Base-by-base conservation (phyloP, 257 asterid genomes). In the Nyctanthes arbortristis region DNA sequence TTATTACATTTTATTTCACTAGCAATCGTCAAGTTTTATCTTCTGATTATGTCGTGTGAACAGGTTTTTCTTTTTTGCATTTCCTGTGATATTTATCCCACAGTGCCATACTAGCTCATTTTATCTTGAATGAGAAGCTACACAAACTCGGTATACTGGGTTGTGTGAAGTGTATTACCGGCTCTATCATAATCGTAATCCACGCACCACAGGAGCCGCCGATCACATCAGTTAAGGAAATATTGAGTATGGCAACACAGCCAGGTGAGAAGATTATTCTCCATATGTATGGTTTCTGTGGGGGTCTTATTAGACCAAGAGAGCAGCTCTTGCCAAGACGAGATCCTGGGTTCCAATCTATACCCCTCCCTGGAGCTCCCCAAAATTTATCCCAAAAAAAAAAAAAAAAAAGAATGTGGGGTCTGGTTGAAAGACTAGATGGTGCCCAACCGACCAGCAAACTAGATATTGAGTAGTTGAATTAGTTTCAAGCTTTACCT, bases 131-230 rank as follows among this genome's bases (percentile, higher is more conserved):
- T 61, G 96, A 92, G 84, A 87, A 75, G 93, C 79, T 92, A 31
- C 94, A 88, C 75, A 79, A 55, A 4, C 82, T 89, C 40, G 98
- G 96, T 66, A 75, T 89, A 75, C 71, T 92, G 85, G 98, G 98
- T 11, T 92, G 94, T 73, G 83, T 89, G 27, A 79, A 88, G 88
- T 92, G 98, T 81, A 75, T 88, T 25, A 77, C 82, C 69, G 98
- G 98, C 64, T 88, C 96, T 13, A 66, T 87, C 68, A 68, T 92
- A 65, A 89, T 92, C 60, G 96, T 92, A 45, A 77, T 92, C 67
- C 93, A 89, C 33, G 98, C 96, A 55, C 96, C 98, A 22, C 88
- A 88, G 80, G 98, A 89, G 81, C 81, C 67, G 59, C 77, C 92
- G 4, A 84, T 89, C 62, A 74, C 92, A 61, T 89, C 96, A 37